Evolutionary conservation across 257 asterid genomes (phyloP), one percentile per base, ranked within the genome.

Genomic region (Coffea canephora): DNA sequence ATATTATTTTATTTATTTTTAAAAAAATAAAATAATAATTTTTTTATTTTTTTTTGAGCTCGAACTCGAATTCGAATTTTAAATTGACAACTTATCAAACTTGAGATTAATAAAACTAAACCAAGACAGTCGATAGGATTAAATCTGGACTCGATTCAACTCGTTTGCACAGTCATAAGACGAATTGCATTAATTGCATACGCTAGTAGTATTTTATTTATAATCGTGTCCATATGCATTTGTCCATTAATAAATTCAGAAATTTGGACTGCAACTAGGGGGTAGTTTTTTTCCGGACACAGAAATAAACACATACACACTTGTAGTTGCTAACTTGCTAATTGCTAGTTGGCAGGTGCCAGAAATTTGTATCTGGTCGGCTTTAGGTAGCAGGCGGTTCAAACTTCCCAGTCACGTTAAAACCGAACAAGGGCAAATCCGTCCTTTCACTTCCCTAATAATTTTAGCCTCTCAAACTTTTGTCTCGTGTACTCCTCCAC

Each of bases 401-500:
- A 16, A 73, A 73, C 27, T 73, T 73, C 66, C 14, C 66, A 50
- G 52, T 73, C 65, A n/a, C 12, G 3, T 1, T 21, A 14, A 49
- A n/a, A 27, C 14, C 3, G 36, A 12, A 13, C 25, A 43, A 11
- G 79, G 73, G 19, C 48, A 76, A 11, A 45, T 7, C 21, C 48
- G 73, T 76, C 79, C 1, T 76, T 76, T 64, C 3, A 76, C n/a
- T 6, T 13, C 19, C 5, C 21, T 15, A 76, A 64, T 64, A 46
- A 64, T 64, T 77, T 46, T 39, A 12, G 80, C 75, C 87, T 77
- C 75, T 61, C 75, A 49, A 77, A 48, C 81, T 74, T 84, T 78
- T 74, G 82, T 81, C 81, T 81, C 75, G 52, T 31, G 34, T 31
- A 76, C 55, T 57, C 55, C 77, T 57, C 25, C 55, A 62, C 31